phyloP scores from a whole-genome alignment of 148 eudicot genomes.

The Chenopodium suecicum region DNA sequence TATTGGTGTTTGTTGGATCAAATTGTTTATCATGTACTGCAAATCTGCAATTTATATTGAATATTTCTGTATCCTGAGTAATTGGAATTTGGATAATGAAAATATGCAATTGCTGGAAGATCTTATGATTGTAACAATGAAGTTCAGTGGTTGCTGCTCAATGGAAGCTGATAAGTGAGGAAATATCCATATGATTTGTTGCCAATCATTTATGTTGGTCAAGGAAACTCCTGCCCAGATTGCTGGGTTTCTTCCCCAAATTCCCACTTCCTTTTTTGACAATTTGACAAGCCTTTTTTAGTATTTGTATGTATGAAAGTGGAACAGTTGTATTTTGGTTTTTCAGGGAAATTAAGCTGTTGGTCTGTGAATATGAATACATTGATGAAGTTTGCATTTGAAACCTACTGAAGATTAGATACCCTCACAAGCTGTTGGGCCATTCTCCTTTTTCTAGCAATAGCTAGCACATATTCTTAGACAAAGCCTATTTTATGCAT shows the following conservation, averaged over 20 bases:
- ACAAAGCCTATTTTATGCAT: neutral
- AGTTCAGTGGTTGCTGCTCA: neutral
- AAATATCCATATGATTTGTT: too few relatives aligned
- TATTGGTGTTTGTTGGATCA: neutral
- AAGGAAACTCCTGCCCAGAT: too few relatives aligned
- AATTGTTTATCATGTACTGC: neutral
- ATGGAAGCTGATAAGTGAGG: neutral
- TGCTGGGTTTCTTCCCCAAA: too few relatives aligned
- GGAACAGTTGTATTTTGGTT: neutral
- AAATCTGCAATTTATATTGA: neutral
- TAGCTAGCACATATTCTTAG: neutral
- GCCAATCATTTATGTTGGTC: too few relatives aligned
- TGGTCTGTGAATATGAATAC: neutral
- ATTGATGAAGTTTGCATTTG: neutral
- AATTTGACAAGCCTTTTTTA: neutral
- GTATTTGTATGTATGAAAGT: neutral
- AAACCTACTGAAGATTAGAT: too few relatives aligned
- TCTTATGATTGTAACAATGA: neutral
- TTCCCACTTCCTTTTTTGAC: neutral
- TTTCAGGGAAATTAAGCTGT: neutral
- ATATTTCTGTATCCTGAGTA: neutral
- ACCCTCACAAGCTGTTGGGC: neutral
- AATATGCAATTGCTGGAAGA: neutral
- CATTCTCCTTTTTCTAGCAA: neutral
- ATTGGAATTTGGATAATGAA: neutral